phyloP scores from a whole-genome alignment of 2,329 filamentous ascomycete genomes.

The Ceratocystis cacaofunesta region DNA sequence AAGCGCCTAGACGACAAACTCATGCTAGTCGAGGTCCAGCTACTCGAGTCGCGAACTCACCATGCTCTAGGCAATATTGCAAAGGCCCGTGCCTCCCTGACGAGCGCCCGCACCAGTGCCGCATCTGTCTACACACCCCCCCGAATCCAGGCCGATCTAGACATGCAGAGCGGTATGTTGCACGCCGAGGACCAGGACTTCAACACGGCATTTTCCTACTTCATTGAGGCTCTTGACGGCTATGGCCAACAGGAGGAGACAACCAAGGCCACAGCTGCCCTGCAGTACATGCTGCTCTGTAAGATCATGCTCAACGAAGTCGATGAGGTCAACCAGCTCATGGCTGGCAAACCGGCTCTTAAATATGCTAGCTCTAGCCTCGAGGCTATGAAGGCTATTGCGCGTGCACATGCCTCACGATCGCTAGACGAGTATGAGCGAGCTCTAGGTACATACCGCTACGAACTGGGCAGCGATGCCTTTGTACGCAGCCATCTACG shows the following conservation, averaged over 20 bases:
- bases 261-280: constrained; percentile 78
- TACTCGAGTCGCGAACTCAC: constrained; percentile 92
- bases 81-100: constrained; percentile 88
- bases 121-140: constrained; percentile 92
- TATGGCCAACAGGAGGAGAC: constrained; percentile 88
- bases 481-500: constrained; percentile 97
- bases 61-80: constrained; percentile 93
- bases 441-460: constrained; percentile 76
- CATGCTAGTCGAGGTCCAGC: constrained; percentile 91
- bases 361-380: constrained; percentile 92
- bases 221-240: constrained; percentile 95
- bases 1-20: constrained; percentile 98
- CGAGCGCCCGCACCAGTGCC: constrained; percentile 83
- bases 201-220: constrained; percentile 97
- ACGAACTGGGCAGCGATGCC: constrained; percentile 82
- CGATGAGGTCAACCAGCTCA: constrained; percentile 88
- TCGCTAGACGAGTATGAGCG: constrained; percentile 95
- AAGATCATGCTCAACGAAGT: constrained; percentile 98
- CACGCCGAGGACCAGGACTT: constrained; percentile 98
- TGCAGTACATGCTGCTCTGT: constrained; percentile 99
- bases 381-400: constrained; percentile 98
- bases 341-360: constrained; percentile 90
- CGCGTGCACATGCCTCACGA: constrained; percentile 85
- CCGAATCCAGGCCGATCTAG: constrained; percentile 82
- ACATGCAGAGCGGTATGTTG: constrained; percentile 98